A percentile compares a stretch with the other conserved stretches of the same genome.
phyloP scores from a whole-genome alignment of 202 grass and related monocot genomes.

The Dendrocalamus latiflorus region DNA sequence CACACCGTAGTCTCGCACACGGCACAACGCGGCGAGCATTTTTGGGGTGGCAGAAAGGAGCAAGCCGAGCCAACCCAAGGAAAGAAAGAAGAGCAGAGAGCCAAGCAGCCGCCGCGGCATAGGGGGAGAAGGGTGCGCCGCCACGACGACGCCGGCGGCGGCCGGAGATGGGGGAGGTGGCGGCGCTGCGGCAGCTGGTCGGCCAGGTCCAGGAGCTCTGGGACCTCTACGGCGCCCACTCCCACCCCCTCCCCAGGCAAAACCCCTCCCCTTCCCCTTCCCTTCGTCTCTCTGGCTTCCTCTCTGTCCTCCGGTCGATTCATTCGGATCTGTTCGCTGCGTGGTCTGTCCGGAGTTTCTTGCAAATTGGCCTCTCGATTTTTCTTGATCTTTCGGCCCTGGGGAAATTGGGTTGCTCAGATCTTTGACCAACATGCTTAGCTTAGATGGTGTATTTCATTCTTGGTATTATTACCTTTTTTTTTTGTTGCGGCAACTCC shows the following conservation, averaged over 20 bases:
- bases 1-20: background rate
- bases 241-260: constrained; percentile 58
- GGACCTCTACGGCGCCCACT: constrained; percentile 81
- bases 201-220: constrained; percentile 88
- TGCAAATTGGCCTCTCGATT: background rate
- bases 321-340: constrained; percentile 26
- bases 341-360: background rate
- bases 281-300: background rate
- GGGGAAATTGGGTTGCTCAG: background rate
- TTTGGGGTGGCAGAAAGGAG: background rate
- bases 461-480: background rate
- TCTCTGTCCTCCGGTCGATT: background rate
- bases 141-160: background rate
- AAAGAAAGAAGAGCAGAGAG: background rate
- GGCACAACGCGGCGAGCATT: background rate
- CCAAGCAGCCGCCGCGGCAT: background rate
- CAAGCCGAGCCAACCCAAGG: background rate
- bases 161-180: constrained; percentile 59
- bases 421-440: background rate
- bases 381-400: background rate
- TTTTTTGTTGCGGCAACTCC: background rate
- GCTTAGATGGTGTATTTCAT: background rate
- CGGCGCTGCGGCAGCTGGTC: constrained; percentile 79
- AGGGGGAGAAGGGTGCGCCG: background rate
- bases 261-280: background rate